These are phyloP conservation scores for Acacia crassicarpa DNA, from an alignment of 306 rosid species.

Conservation along the genomic window DNA sequence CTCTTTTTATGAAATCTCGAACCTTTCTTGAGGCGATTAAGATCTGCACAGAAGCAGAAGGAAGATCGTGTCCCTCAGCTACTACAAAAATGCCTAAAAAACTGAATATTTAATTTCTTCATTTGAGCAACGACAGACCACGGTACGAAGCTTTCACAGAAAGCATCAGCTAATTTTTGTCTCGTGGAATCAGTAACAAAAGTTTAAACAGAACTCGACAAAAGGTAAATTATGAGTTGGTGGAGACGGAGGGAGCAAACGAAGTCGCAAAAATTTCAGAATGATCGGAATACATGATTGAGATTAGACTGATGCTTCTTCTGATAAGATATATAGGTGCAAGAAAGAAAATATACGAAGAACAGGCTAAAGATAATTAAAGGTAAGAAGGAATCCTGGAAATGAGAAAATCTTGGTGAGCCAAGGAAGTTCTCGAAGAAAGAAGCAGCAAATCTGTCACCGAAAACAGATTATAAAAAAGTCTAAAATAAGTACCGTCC, in stretches of 20 bases:
- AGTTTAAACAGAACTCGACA: background rate
- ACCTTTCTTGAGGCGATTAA: no score
- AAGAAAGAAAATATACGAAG: background rate
- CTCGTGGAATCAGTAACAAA: background rate
- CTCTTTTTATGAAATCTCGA: no score
- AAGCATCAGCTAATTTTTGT: background rate
- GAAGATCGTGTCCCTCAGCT: no score
- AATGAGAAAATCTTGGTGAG: background rate
- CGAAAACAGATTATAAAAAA: background rate
- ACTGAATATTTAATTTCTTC: no score
- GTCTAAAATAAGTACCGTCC: slow-evolving; percentile 8
- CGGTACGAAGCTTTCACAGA: background rate
- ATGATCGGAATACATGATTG: background rate
- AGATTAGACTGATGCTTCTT: background rate
- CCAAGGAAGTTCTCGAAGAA: background rate
- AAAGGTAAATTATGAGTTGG: no score
- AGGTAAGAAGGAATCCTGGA: background rate
- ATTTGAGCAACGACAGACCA: background rate
- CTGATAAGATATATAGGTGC: background rate
- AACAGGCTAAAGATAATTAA: background rate
- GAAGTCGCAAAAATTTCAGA: no score
- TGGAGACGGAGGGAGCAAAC: no score
- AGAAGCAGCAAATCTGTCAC: background rate
- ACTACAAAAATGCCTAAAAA: no score
- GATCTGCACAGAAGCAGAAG: no score